Evolutionary conservation across 148 eudicot genomes (phyloP).

Genomic region (Pharnaceum exiguum): DNA sequence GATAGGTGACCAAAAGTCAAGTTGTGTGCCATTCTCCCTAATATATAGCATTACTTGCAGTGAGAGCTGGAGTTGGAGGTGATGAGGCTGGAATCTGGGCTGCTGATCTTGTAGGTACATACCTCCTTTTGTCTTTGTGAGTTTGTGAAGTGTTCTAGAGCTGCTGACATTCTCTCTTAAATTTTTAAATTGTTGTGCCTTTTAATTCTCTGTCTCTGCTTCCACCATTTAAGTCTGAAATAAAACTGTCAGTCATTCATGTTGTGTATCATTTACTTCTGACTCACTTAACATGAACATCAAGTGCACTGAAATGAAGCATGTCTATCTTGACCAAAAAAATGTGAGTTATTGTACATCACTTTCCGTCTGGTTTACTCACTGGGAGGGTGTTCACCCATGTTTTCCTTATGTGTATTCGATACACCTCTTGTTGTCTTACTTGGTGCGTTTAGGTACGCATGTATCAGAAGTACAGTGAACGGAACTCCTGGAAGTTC

Average conservation of each 20-base stretch:
- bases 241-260: neutral
- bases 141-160: neutral
- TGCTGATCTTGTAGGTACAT: slow-evolving; percentile 99
- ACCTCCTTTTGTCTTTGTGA: slow-evolving; percentile 23
- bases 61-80: slow-evolving; percentile 98
- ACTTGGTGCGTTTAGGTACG: slow-evolving; percentile 52
- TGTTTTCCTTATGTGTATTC: neutral
- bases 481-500: slow-evolving; percentile 82
- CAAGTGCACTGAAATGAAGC: too few relatives aligned
- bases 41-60: slow-evolving; percentile 38
- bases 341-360: neutral
- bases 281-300: too few relatives aligned
- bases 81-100: slow-evolving; percentile 99
- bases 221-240: neutral
- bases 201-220: too few relatives aligned
- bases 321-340: too few relatives aligned
- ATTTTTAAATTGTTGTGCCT: slow-evolving; percentile 1
- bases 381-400: neutral
- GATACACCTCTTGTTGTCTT: slow-evolving; percentile 7
- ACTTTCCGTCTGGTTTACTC: neutral
- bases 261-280: neutral
- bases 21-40: neutral
- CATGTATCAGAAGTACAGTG: slow-evolving; percentile 89
- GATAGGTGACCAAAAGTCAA: too few relatives aligned
- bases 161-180: neutral